These are phyloP conservation scores for Talaromyces sp. DNA, from an alignment of 2,329 filamentous ascomycete species.

Conservation along the genomic window DNA sequence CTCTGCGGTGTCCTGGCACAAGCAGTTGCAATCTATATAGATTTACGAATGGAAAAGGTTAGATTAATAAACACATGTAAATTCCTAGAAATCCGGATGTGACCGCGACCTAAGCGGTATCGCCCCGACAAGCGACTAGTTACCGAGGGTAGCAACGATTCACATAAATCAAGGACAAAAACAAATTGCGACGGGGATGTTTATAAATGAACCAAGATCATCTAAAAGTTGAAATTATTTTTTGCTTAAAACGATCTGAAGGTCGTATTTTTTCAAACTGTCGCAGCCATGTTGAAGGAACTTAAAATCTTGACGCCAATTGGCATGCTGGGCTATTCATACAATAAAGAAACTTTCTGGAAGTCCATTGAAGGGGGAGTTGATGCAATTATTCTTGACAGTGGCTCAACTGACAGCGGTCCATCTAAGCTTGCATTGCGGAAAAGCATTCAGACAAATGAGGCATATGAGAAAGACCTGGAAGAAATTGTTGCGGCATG, in stretches of 20 bases:
- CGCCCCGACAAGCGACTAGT: neutral
- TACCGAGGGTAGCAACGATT: neutral
- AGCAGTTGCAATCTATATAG: neutral
- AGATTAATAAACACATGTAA: neutral
- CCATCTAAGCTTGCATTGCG: constrained; percentile 22
- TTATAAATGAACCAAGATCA: neutral
- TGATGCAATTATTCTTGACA: constrained; percentile 22
- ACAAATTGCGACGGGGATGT: neutral
- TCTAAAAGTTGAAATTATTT: neutral
- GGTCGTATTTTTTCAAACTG: neutral
- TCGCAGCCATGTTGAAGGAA: neutral
- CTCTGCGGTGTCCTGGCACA: neutral
- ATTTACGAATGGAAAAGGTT: neutral
- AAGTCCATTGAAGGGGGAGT: constrained; percentile 34
- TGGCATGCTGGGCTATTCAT: constrained; percentile 47
- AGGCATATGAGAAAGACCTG: constrained; percentile 42
- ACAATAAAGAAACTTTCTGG: constrained; percentile 36
- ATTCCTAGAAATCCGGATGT: neutral
- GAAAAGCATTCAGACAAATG: constrained; percentile 33
- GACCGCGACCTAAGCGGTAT: neutral
- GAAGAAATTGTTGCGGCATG: constrained; percentile 33
- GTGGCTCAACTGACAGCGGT: constrained; percentile 24
- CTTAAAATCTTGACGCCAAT: constrained; percentile 38
- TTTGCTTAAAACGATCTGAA: neutral
- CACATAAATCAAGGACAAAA: neutral